Base-by-base conservation (phyloP, 192 early-diverging fungal genomes). In the Podila clonocystis region DNA sequence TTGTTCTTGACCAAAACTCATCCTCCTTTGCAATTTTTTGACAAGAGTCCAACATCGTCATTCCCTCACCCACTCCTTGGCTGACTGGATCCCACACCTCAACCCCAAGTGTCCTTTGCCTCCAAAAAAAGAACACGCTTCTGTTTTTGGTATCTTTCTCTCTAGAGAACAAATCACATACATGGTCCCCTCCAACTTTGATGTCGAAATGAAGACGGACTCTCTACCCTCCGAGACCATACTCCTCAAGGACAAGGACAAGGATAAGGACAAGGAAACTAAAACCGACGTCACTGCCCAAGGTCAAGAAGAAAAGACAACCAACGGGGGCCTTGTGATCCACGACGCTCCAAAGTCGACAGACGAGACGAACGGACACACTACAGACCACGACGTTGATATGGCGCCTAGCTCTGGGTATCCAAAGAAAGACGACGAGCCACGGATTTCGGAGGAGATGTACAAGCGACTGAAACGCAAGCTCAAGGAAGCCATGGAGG, bases 391-490 rank as follows among this genome's bases (percentile, higher is more conserved):
- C 9, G 52, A 55, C 11, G n/a, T 55, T 22, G 52, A 55, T 22
- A 26, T 55, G 52, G 8, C n/a, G 17, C 5, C 22, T 2, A 55
- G 13, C 52, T 55, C 52, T 55, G n/a, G 8, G n/a, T 22, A 3
- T 55, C 52, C 52, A 55, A 55, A 55, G 52, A 55, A 55, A 6
- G 52, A 60, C 36, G 41, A 28, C 6, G 15, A 38, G 22, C 36
- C 31, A 6, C 67, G 36, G 13, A 24, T 60, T 11, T 78, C 66
- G 15, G 84, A 85, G 13, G 82, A 86, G 22, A 88, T 82, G 33
- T 86, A 85, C 48, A 86, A 73, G 49, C 71, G 71, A 50, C 50
- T 86, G 38, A 85, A 88, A 59, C 72, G 83, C 19, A 86, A 83
- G 63, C 73, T 88, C 13, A 82, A 78, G 29, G 73, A 82, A 38